These are phyloP conservation scores for Colletotrichum graminicola DNA, from an alignment of 2,329 filamentous ascomycete genomes.

Conservation along the genomic window DNA sequence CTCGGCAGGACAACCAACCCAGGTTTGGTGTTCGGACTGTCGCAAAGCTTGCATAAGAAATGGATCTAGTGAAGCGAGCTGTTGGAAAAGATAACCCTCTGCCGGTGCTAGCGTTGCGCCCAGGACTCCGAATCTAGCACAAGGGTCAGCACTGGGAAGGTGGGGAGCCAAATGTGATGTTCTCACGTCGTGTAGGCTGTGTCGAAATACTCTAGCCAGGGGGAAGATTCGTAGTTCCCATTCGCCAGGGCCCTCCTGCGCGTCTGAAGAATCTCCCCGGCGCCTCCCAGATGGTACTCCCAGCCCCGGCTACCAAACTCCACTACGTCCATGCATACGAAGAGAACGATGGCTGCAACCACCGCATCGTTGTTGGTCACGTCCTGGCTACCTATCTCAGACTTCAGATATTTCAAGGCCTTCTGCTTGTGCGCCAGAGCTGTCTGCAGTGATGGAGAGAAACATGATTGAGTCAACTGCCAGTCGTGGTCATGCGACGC, in stretches of 20 bases:
- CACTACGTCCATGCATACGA: conserved; percentile 36
- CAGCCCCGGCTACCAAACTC: conserved; percentile 37
- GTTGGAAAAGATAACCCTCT: background rate
- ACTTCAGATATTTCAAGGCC: conserved; percentile 14
- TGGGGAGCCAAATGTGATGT: background rate
- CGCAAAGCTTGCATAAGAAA: conserved; percentile 18
- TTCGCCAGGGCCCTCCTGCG: background rate
- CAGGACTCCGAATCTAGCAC: conserved; percentile 23
- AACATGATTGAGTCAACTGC: conserved; percentile 13
- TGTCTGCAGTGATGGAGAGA: conserved; percentile 13
- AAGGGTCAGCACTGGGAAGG: background rate
- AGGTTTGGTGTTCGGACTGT: conserved; percentile 32
- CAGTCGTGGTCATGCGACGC: conserved; percentile 9
- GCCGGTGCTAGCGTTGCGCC: conserved; percentile 29
- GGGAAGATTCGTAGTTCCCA: background rate
- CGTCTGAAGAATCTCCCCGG: conserved; percentile 22
- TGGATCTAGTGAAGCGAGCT: background rate
- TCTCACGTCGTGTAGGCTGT: conserved; percentile 33
- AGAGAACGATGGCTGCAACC: conserved; percentile 33
- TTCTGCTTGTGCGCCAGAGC: conserved; percentile 32
- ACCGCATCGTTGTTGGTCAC: conserved; percentile 24
- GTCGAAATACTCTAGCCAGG: conserved; percentile 32
- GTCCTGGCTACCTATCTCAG: conserved; percentile 7
- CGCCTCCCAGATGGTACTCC: conserved; percentile 31
- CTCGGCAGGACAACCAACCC: conserved; percentile 37